Evolutionary conservation across 768 basidiomycete species (phyloP), one percentile per base, ranked within the genome.

Genomic region (Rhodotorula diobovata): DNA sequence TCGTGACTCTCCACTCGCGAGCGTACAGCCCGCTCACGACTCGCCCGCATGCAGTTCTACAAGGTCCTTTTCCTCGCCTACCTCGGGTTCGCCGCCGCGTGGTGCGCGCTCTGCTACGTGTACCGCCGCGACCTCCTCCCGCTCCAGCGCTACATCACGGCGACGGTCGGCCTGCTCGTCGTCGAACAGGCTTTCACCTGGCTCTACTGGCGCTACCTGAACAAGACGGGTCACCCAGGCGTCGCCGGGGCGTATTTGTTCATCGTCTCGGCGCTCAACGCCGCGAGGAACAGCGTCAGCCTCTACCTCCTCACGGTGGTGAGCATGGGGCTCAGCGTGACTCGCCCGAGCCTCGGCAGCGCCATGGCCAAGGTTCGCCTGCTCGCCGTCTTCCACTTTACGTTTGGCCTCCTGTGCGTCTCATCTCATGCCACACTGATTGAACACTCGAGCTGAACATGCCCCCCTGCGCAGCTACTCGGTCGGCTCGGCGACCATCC

Each of bases 271-370:
- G 91, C 94, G 70, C 83, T 98, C 55, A 94, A 97, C 77, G 95
- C 96, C 16, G 94, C 90, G 12, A 83, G 96, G 57, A 98, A 98
- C 78, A 90, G 72, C 50, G 61, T 78, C 35, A 93, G 91, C 3
- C 93, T 98, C 83, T 97, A 98, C 82, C 86, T 98, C 84, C 84
- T 99, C 32, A 83, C 97, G 32, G 88, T 98, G 56, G 94, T 97
- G 35, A 88, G 90, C 9, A 86, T 97, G 76, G 96, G 96, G 46
- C 83, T 96, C 51, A 91, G 90, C 74, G 92, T 98, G 39, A 92
- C 97, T 37, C 86, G 89, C 50, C 93, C 97, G 76, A 88, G 89
- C 14, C 83, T 99, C 20, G 95, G 92, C 0, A 82, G 82, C 14
- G 88, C 88, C 15, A 95, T 98, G 93, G 79, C 88, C 59, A 89